Evolutionary conservation across 129 eudicot species (phyloP).

Genomic region (Mikania micrantha): DNA sequence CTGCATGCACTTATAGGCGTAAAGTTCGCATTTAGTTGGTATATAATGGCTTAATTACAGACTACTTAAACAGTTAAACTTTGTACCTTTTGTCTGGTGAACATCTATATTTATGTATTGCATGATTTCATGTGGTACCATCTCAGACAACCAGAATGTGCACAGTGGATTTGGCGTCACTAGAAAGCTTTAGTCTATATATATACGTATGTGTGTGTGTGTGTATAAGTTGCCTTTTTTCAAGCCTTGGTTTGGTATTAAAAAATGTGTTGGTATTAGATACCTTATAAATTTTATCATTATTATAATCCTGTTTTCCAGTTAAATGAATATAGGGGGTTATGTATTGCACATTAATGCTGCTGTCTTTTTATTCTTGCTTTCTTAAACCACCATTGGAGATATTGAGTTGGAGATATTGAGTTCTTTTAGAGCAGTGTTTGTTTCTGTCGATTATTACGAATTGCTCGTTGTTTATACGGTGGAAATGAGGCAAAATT

Average conservation of each 20-base stretch:
- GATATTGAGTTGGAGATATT: no score
- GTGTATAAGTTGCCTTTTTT: not conserved
- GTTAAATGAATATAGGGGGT: not conserved
- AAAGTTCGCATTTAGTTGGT: not conserved
- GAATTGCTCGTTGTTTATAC: not conserved
- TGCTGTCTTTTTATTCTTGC: not conserved
- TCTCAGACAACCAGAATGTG: not conserved
- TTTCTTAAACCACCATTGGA: not conserved
- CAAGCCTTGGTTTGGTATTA: not conserved
- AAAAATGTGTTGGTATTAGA: not conserved
- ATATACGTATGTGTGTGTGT: not conserved
- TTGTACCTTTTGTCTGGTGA: not conserved
- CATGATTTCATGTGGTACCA: not conserved
- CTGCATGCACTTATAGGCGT: not conserved
- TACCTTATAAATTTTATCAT: no score
- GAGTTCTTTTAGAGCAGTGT: not conserved
- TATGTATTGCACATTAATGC: not conserved
- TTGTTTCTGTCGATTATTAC: not conserved
- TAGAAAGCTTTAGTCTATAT: not conserved
- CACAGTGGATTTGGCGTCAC: not conserved
- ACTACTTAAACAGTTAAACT: not conserved
- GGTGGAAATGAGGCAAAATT: not conserved
- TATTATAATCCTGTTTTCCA: not conserved
- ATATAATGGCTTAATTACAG: not conserved
- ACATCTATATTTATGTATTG: not conserved